phyloP scores from a whole-genome alignment of 1,284 basidiomycete species.

The Cutaneotrichosporon sp. region DNA sequence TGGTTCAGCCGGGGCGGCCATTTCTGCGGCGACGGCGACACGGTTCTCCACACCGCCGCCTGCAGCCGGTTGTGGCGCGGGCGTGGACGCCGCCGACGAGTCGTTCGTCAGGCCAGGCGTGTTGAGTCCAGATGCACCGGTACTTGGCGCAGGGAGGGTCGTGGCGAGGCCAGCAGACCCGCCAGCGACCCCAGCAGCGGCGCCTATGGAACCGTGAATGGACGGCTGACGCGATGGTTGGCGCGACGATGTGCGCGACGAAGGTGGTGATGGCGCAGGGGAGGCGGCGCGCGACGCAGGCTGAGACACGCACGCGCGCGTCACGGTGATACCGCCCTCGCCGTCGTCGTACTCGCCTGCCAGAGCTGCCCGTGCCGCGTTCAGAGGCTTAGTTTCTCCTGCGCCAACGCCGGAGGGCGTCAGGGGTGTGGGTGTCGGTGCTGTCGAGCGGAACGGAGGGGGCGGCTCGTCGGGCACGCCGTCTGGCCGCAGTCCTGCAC shows the following conservation, averaged over 20 bases:
- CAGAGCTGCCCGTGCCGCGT: no score
- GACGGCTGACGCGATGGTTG: no score
- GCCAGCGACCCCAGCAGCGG: no score
- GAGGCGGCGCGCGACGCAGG: background rate
- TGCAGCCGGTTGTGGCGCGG: background rate
- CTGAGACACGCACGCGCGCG: background rate
- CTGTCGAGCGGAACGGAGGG: no score
- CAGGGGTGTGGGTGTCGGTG: no score
- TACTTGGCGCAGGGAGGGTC: background rate
- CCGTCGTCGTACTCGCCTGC: background rate
- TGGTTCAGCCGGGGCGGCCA: background rate
- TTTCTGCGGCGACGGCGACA: slow-evolving; percentile 9
- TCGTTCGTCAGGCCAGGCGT: background rate
- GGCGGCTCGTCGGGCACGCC: no score
- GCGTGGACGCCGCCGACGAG: background rate
- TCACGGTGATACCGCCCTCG: slow-evolving; percentile 1
- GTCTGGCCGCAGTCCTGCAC: no score
- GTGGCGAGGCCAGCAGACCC: background rate
- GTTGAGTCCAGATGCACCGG: background rate
- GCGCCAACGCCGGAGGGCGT: no score
- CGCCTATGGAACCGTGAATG: no score
- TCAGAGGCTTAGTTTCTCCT: no score
- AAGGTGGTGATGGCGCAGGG: no score
- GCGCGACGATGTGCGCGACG: no score
- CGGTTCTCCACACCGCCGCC: background rate